Conservation (phyloP, 148 eudicot species). For the Chenopodium album region DNA sequence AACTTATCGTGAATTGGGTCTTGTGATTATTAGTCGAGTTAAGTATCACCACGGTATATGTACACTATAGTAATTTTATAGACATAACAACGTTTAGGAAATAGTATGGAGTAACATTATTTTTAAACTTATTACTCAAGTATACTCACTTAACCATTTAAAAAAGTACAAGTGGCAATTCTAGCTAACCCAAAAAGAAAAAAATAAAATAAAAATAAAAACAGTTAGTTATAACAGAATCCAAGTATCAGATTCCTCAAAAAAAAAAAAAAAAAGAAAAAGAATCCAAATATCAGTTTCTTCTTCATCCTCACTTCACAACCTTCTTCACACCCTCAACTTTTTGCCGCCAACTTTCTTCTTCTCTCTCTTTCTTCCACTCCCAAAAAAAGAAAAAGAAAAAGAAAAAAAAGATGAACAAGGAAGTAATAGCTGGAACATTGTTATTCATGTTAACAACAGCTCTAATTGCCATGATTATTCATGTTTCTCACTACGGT, state of each 20-base stretch:
- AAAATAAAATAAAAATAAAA: not conserved
- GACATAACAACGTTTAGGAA: no score
- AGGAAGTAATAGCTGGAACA: conserved; percentile 4
- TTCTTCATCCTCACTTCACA: not conserved
- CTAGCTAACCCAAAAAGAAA: not conserved
- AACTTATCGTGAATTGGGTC: no score
- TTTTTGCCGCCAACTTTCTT: not conserved
- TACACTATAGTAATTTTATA: no score
- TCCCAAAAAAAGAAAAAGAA: no score
- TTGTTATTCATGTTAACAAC: conserved; percentile 18
- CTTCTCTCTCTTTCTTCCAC: not conserved
- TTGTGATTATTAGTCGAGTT: no score
- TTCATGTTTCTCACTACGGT: not conserved
- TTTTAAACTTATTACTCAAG: no score
- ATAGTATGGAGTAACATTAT: no score
- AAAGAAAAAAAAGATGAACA: not conserved
- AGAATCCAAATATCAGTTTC: not conserved
- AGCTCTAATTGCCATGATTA: conserved; percentile 1
- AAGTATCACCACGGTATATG: no score
- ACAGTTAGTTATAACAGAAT: not conserved
- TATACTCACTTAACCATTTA: not conserved
- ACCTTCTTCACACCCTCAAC: not conserved
- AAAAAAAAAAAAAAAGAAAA: not conserved
- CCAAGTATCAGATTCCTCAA: not conserved
- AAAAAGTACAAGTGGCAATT: not conserved